These are phyloP conservation scores for Sugiyamaella valdiviana DNA, from an alignment of 805 yeast genomes.

Conservation along the genomic window DNA sequence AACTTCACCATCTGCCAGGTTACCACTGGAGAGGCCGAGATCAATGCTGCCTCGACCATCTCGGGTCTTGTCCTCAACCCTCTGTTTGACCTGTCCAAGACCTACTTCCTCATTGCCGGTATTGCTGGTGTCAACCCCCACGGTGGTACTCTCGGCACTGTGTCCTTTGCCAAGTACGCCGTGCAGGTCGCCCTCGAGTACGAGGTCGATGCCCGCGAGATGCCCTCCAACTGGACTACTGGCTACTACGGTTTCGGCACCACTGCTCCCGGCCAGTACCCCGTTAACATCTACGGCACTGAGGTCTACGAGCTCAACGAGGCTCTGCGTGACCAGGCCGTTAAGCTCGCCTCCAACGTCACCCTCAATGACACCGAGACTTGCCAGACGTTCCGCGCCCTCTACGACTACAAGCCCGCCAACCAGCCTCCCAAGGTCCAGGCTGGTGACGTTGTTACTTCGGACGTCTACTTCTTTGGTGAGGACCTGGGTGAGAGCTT, in stretches of 20 bases:
- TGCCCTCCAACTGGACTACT: conserved; percentile 49
- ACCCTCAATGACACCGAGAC: conserved; percentile 38
- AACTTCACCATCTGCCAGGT: conserved; percentile 52
- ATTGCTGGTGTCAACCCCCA: conserved; percentile 60
- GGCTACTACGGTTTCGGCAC: conserved; percentile 57
- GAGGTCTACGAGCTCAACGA: conserved; percentile 60
- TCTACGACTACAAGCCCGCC: conserved; percentile 48
- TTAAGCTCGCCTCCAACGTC: conserved; percentile 44
- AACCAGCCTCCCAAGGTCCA: conserved; percentile 41
- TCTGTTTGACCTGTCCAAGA: conserved; percentile 49
- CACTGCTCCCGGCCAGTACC: conserved; percentile 43
- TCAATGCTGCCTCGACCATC: conserved; percentile 57
- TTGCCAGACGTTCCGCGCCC: conserved; percentile 35
- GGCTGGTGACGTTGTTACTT: conserved; percentile 54
- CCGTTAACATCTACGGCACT: conserved; percentile 52
- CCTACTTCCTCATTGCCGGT: conserved; percentile 60
- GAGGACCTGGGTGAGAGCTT: conserved; percentile 45
- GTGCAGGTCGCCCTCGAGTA: conserved; percentile 57
- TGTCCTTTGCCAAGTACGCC: conserved; percentile 53
- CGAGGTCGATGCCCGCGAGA: conserved; percentile 48
- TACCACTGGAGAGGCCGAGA: conserved; percentile 66
- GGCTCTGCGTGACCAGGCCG: conserved; percentile 52
- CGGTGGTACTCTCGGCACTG: conserved; percentile 53
- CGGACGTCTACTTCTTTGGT: conserved; percentile 58
- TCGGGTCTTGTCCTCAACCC: conserved; percentile 50